phyloP scores from a whole-genome alignment of 768 basidiomycete genomes.

The Trametes cubensis region DNA sequence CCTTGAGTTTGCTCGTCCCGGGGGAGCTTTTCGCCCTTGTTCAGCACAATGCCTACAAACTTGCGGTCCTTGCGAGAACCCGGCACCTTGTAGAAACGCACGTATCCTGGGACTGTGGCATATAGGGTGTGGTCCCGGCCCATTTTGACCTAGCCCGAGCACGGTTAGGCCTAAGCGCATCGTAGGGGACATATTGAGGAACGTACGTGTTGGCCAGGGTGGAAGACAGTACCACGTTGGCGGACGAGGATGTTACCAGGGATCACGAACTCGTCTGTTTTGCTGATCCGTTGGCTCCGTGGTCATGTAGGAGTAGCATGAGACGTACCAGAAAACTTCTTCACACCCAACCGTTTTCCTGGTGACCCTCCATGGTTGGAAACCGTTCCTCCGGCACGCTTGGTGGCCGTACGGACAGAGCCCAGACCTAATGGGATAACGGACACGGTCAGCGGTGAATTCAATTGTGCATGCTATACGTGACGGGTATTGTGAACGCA shows the following conservation, averaged over 20 bases:
- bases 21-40: conserved; percentile 84
- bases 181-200: background rate
- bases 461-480: background rate
- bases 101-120: conserved; percentile 86
- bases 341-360: conserved; percentile 91
- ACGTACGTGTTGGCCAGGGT: conserved; percentile 90
- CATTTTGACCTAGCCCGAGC: conserved; percentile 67
- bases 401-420: conserved; percentile 90
- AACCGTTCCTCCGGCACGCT: conserved; percentile 92
- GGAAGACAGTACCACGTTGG: conserved; percentile 91
- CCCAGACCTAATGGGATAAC: conserved; percentile 46
- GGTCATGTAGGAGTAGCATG: background rate
- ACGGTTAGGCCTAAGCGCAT: background rate
- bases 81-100: conserved; percentile 90
- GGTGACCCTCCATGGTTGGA: conserved; percentile 92
- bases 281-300: background rate
- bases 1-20: conserved; percentile 74
- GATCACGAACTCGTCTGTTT: conserved; percentile 82
- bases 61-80: conserved; percentile 73
- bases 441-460: background rate
- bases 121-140: conserved; percentile 96
- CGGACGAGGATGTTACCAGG: conserved; percentile 97
- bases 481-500: background rate
- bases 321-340: conserved; percentile 88
- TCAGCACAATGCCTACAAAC: conserved; percentile 82